Base-by-base conservation (phyloP, 768 basidiomycete genomes). In the Tricholoma flavovirens region DNA sequence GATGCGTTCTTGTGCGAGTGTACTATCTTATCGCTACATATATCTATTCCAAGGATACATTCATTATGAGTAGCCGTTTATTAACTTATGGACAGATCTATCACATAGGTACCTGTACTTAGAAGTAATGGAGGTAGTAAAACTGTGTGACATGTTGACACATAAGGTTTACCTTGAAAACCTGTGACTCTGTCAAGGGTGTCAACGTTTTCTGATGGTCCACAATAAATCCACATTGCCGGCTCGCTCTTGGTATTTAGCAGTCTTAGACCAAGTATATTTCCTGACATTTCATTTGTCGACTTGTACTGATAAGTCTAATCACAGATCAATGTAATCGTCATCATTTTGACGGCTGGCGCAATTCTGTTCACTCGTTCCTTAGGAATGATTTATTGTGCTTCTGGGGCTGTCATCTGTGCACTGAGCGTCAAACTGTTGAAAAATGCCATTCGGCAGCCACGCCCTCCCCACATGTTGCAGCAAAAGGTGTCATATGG, bases 391-490 rank as follows among this genome's bases (percentile, higher is more conserved):
- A 66, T 71, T 12, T 89, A 85, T 69, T 87, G 88, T 61, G 71
- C 73, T 11, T 71, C 66, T 7, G 86, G 87, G 43, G 84, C 83
- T 12, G 66, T 82, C 1, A 67, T 74, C 45, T 88, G 86, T 66
- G 71, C 75, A 14, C 49, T 81, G 21, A 75, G 80, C 3, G 87
- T 84, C 48, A 88, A 88, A 67, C 50, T 80, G 4, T 62, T 84
- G 51, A 92, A 92, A 65, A 71, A 59, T 15, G 62, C 77, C 22
- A 75, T 92, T 22, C 77, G 81, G 33, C 89, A 92, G 64, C 79
- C 82, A 21, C 80, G 90, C 36, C 90, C 87, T 4, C 58, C 67
- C 32, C 63, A 71, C 21, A 63, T 67, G 22, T 66, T 72, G 35
- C 70, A 65, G 61, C 69, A 71, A 43, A 88, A 85, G 65, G 72